A percentile compares a stretch with the other conserved stretches of the same genome.
These are phyloP conservation scores for Amborella trichopoda DNA, from an alignment of 164 flowering plant genomes.

Conservation along the genomic window DNA sequence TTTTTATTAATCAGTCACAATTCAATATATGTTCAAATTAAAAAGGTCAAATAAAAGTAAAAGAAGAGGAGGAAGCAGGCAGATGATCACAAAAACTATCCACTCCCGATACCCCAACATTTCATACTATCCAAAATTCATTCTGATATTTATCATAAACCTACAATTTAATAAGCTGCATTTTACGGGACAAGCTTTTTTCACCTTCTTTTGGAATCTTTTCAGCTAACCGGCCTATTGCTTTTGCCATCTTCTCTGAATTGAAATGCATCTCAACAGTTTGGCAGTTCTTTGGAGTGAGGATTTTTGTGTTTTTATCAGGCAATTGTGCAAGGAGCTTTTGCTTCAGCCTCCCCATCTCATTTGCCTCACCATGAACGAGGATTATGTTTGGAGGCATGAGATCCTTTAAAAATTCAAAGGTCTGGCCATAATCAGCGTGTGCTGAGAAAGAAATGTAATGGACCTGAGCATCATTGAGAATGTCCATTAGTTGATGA, in stretches of 20 bases:
- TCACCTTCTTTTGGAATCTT: conserved; percentile 71
- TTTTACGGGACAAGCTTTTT: too few species aligned
- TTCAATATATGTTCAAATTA: too few species aligned
- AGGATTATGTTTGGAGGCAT: conserved; percentile 93
- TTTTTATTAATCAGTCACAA: too few species aligned
- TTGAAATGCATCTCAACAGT: conserved; percentile 91
- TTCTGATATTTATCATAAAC: too few species aligned
- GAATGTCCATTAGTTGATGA: too few species aligned
- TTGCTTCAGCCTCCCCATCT: conserved; percentile 92
- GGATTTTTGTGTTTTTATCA: conserved; percentile 64
- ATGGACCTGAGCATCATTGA: conserved; percentile 55
- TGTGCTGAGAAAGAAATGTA: conserved; percentile 98
- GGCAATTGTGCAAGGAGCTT: conserved; percentile 64
- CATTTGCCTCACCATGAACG: conserved; percentile 90
- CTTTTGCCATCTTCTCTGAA: conserved; percentile 91
- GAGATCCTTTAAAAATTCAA: conserved; percentile 75
- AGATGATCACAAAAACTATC: too few species aligned
- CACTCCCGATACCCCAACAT: too few species aligned
- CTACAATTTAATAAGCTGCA: too few species aligned
- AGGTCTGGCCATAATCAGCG: conserved; percentile 89
- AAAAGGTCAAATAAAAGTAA: too few species aligned
- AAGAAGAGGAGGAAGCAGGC: too few species aligned
- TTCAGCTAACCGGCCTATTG: conserved; percentile 80
- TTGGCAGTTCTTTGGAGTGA: conserved; percentile 91
- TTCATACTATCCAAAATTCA: too few species aligned